Percentiles rank a stretch among this genome's conserved stretches.
These are phyloP conservation scores for Botrytis deweyae DNA, from an alignment of 2,329 filamentous ascomycete genomes.

Conservation along the genomic window DNA sequence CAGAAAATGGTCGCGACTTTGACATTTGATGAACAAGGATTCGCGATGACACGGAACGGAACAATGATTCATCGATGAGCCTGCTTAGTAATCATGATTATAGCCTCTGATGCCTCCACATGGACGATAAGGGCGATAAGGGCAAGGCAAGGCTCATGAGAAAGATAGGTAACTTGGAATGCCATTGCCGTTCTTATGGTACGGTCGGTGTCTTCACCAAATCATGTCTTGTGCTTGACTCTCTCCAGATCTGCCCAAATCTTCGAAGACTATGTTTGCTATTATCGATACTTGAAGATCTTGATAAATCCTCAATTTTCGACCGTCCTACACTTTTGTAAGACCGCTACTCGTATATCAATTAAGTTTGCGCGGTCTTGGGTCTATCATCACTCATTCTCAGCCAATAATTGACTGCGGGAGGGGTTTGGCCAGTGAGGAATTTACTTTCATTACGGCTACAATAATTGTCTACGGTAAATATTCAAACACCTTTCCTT, in stretches of 20 bases:
- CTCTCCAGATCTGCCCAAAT: not conserved
- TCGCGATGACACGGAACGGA: not conserved
- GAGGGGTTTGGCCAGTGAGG: conserved; percentile 13
- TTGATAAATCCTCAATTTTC: not conserved
- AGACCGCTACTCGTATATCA: not conserved
- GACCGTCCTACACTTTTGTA: not conserved
- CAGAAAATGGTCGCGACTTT: conserved; percentile 7
- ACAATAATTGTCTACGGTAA: not conserved
- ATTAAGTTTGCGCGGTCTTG: not conserved
- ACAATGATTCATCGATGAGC: not conserved
- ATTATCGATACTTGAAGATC: not conserved
- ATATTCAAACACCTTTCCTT: not conserved
- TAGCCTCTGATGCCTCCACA: not conserved
- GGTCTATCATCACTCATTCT: not conserved
- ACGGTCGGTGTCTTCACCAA: not conserved
- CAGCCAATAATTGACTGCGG: conserved; percentile 14
- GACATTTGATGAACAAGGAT: conserved; percentile 13
- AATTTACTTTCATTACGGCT: conserved; percentile 6
- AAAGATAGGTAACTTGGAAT: not conserved
- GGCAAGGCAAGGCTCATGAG: not conserved
- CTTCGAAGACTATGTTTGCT: not conserved
- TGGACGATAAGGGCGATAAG: not conserved
- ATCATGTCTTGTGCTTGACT: not conserved
- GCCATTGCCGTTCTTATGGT: not conserved
- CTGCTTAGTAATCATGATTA: not conserved